These are phyloP conservation scores for Stentor roeselii DNA, from an alignment of 73 alveolate species.

Conservation along the genomic window DNA sequence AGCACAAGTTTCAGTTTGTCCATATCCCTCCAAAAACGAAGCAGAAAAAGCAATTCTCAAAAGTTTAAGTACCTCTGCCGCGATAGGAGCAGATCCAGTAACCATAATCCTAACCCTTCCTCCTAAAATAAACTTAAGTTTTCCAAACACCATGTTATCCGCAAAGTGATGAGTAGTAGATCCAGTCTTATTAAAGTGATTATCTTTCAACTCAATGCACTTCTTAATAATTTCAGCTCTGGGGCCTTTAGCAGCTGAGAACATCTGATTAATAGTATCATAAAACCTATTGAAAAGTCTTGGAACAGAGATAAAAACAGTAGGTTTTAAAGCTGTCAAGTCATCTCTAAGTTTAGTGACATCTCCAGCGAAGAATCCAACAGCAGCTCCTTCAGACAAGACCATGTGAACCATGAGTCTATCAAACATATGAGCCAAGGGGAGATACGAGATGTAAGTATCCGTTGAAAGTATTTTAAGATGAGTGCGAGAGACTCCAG, in stretches of 20 bases:
- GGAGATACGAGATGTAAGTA: conserved; percentile 64
- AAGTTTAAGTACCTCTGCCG: conserved; percentile 71
- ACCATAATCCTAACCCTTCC: conserved; percentile 78
- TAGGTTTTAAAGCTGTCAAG: conserved; percentile 77
- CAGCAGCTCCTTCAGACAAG: conserved; percentile 54
- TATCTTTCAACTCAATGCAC: conserved; percentile 62
- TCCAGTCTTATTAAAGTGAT: conserved; percentile 45
- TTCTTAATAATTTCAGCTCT: conserved; percentile 53
- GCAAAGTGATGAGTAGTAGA: conserved; percentile 56
- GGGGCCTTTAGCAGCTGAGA: conserved; percentile 56
- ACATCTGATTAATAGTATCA: conserved; percentile 62
- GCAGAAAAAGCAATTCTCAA: conserved; percentile 61
- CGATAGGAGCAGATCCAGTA: conserved; percentile 89
- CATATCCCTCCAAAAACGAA: conserved; percentile 88
- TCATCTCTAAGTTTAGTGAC: conserved; percentile 74
- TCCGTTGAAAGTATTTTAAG: background rate
- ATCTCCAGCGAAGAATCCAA: conserved; percentile 87
- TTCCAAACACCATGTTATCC: conserved; percentile 75
- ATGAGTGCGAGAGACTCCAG: conserved; percentile 6
- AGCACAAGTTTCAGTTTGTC: conserved; percentile 84
- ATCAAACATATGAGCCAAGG: conserved; percentile 88
- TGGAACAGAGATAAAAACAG: conserved; percentile 89
- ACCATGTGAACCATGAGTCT: conserved; percentile 54
- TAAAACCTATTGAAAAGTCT: conserved; percentile 81
- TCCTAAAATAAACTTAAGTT: conserved; percentile 70